Evolutionary conservation across 805 yeast species (phyloP).

Genomic region (Starmera pachycereana): DNA sequence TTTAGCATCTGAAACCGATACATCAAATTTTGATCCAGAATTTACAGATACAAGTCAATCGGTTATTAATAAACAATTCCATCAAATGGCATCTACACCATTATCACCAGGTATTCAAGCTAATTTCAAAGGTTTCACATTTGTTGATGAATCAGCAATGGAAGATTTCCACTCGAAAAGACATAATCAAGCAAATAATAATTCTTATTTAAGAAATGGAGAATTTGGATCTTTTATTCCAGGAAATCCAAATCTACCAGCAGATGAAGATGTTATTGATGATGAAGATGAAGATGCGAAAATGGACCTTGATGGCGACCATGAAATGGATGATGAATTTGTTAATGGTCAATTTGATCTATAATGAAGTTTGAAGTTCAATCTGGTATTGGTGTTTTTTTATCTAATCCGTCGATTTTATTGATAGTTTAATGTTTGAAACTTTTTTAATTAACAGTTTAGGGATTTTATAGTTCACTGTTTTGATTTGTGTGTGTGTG

Average conservation of each 20-base stretch:
- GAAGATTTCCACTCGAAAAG: conserved; percentile 61
- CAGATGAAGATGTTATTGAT: conserved; percentile 77
- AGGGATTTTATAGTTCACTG: neutral
- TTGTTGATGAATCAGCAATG: conserved; percentile 87
- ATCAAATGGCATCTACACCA: conserved; percentile 49
- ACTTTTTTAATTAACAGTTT: neutral
- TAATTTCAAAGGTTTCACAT: conserved; percentile 93
- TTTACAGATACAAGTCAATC: conserved; percentile 89
- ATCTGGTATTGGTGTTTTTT: conserved; percentile 1
- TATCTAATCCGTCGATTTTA: neutral
- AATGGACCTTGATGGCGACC: conserved; percentile 34
- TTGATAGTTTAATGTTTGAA: neutral
- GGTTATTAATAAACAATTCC: conserved; percentile 58
- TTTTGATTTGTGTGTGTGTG: no score
- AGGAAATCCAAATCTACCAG: conserved; percentile 70
- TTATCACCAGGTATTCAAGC: conserved; percentile 92
- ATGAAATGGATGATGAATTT: conserved; percentile 69
- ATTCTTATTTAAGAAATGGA: conserved; percentile 12
- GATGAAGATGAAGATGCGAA: conserved; percentile 50
- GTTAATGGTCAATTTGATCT: conserved; percentile 87
- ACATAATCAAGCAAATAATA: conserved; percentile 10
- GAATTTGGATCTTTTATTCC: conserved; percentile 68
- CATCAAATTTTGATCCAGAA: conserved; percentile 96
- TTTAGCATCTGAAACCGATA: conserved; percentile 81
- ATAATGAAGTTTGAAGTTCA: conserved; percentile 18